These are phyloP conservation scores for Phytophthora sansomeana DNA, from an alignment of 352 stramenopile genomes.

Conservation along the genomic window DNA sequence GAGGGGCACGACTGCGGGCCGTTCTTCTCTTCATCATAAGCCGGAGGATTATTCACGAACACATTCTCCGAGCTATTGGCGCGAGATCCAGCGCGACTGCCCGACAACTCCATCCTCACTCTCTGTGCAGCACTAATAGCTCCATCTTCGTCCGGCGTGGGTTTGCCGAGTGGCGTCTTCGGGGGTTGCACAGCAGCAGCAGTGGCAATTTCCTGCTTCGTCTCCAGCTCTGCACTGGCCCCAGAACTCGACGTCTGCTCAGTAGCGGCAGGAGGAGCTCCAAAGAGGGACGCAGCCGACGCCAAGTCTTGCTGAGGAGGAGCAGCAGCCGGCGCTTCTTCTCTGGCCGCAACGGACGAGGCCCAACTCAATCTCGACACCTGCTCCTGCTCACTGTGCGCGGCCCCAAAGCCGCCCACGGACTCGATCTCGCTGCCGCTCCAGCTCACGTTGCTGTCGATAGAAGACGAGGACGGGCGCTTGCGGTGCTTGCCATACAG, in stretches of 20 bases:
- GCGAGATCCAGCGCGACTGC: slow-evolving; percentile 32
- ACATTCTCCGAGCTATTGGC: slow-evolving; percentile 47
- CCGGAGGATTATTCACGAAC: slow-evolving; percentile 25
- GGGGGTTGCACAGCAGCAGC: slow-evolving; percentile 44
- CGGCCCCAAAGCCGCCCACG: slow-evolving; percentile 15
- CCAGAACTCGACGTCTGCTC: not conserved
- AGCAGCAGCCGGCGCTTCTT: slow-evolving; percentile 13
- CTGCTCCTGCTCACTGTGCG: slow-evolving; percentile 23
- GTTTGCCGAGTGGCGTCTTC: slow-evolving; percentile 62
- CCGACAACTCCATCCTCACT: slow-evolving; percentile 62
- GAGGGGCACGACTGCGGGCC: slow-evolving; percentile 54
- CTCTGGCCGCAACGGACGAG: slow-evolving; percentile 27
- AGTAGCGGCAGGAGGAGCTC: not conserved
- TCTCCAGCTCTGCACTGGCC: not conserved
- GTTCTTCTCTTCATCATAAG: slow-evolving; percentile 47
- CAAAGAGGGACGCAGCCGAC: slow-evolving; percentile 20
- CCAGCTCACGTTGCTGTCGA: slow-evolving; percentile 52
- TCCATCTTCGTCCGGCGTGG: slow-evolving; percentile 32
- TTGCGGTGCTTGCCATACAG: slow-evolving; percentile 50
- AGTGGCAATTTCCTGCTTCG: slow-evolving; percentile 5
- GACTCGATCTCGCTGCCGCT: slow-evolving; percentile 46
- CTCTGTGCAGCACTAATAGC: slow-evolving; percentile 67
- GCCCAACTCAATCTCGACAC: slow-evolving; percentile 26
- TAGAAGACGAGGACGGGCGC: slow-evolving; percentile 43
- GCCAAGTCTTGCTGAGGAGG: slow-evolving; percentile 17